Base-by-base conservation (phyloP, 73 alveolate genomes). In the Paramecium biaurelia region DNA sequence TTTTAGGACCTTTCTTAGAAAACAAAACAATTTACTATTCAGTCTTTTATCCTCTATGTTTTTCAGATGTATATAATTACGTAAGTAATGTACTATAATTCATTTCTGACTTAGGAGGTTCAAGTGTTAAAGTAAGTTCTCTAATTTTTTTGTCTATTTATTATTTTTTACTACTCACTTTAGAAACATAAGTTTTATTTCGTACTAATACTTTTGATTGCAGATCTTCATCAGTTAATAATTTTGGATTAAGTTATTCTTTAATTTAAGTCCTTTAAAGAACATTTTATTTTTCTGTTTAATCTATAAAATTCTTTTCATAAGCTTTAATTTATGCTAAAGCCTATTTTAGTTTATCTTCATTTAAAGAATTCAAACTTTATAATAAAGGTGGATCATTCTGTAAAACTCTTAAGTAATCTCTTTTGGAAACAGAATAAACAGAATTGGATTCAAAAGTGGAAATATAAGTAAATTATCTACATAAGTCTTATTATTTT, bases 291-390 rank as follows among this genome's bases (percentile, higher is more conserved):
- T 79, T 79, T 1, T 79, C 70, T 12, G 76, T 20, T 79, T 79
- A 24, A 79, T 79, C 90, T 1, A 79, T 79, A 79, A 79, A 79
- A 24, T 79, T 79, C 28, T 45, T 79, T 24, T 79, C 90, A 45
- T 43, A 79, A 4, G 56, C 90, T 20, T 79, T 0, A 24, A 79
- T 79, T 6, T 79, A 45, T 43, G 43, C n/a, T 21, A 79, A 30
- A 30, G 56, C 56, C 23, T 79, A 47, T 47, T 45, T 79, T 9
- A 79, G 32, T 47, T 79, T 79, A 38, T 43, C 30, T 0, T 79
- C 90, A 42, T 41, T 45, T 79, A 79, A 47, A 10, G 24, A 24
- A 21, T 47, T 79, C 21, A 79, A 10, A 79, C 76, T 79, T 20
- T 9, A 3, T 8, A 10, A 42, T 79, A 79, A 79, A 0, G 26